A percentile compares a stretch with the other conserved stretches of the same genome.
These are phyloP conservation scores for Kwoniella sp. DNA, from an alignment of 768 basidiomycete species.

Conservation along the genomic window DNA sequence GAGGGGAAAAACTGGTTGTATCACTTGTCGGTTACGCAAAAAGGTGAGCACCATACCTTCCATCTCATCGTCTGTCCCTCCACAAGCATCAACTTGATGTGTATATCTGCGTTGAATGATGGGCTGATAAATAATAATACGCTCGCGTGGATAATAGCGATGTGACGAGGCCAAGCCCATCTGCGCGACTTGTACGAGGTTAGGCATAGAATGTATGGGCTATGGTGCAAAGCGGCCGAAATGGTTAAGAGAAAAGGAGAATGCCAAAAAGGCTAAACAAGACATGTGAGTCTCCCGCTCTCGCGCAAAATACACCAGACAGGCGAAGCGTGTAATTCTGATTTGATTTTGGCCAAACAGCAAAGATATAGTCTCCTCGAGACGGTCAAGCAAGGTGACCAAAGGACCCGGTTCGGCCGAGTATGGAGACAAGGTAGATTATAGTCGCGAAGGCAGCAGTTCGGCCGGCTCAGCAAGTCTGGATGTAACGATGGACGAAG, in stretches of 20 bases:
- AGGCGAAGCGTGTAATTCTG: neutral
- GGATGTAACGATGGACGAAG: slow-evolving; percentile 1
- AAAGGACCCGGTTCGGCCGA: neutral
- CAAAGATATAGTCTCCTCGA: slow-evolving; percentile 16
- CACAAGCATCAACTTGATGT: no score
- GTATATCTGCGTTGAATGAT: no score
- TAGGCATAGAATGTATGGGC: slow-evolving; percentile 38
- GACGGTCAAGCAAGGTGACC: neutral
- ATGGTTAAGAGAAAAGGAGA: slow-evolving; percentile 55
- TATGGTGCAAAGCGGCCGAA: slow-evolving; percentile 32
- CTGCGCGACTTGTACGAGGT: slow-evolving; percentile 27
- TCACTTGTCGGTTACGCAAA: slow-evolving; percentile 57
- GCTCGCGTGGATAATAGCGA: no score
- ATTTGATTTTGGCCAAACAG: slow-evolving; percentile 6
- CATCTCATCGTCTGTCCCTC: neutral
- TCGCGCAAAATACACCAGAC: no score
- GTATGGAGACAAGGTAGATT: slow-evolving; percentile 7
- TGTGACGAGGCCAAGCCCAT: slow-evolving; percentile 35
- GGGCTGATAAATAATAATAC: no score
- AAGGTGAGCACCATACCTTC: slow-evolving; percentile 16
- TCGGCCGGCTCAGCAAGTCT: neutral
- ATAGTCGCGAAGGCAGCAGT: neutral
- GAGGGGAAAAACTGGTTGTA: slow-evolving; percentile 51
- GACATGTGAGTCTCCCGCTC: slow-evolving; percentile 36
- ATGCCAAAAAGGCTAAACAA: slow-evolving; percentile 51